Base-by-base conservation (phyloP, 2,329 filamentous ascomycete genomes). In the Fusarium decemcellulare region DNA sequence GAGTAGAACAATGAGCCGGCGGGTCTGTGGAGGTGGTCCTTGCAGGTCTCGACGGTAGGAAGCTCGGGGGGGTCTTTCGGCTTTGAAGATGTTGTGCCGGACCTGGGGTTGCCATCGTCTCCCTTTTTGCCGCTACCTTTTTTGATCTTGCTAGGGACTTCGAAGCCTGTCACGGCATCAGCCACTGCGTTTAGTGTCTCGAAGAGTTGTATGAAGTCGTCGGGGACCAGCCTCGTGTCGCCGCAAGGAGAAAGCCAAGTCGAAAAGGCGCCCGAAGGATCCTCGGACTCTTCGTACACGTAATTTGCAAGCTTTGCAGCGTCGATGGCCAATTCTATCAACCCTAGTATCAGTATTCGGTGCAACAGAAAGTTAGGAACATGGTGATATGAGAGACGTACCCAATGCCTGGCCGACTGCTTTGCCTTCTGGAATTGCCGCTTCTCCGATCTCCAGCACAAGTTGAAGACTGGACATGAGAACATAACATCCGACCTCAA, bases 391-490 rank as follows among this genome's bases (percentile, higher is more conserved):
- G 18, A 23, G 18, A 37, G 11, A 52, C 48, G 29, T 27, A 52
- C 48, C 36, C 27, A 29, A 23, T 16, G 16, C 34, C 48, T 7
- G 48, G 7, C 11, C 18, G 14, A 53, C 12, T 2, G 50, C 50
- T 30, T 42, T 53, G 8, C 50, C 50, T 7, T 18, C 48, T 5
- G 50, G 50, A 11, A 53, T 23, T 6, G 15, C 10, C 7, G 50
- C 10, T 9, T 9, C 2, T n/a, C 50, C 50, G 12, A 42, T 12
- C 4, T 57, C 53, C 8, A 57, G 53, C 5, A 48, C 32, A 11
- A 57, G n/a, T 23, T 57, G 39, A 18, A 57, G 53, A 40, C 18
- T 16, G 7, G 30, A n/a, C 53, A 57, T 57, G 8, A 57, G 34
- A 5, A 57, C 12, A 18, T 57, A 39, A 15, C 53, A 57, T 3